Evolutionary conservation across 805 yeast species (phyloP), one percentile per base, ranked within the genome.

Genomic region (Ogataea polymorpha): DNA sequence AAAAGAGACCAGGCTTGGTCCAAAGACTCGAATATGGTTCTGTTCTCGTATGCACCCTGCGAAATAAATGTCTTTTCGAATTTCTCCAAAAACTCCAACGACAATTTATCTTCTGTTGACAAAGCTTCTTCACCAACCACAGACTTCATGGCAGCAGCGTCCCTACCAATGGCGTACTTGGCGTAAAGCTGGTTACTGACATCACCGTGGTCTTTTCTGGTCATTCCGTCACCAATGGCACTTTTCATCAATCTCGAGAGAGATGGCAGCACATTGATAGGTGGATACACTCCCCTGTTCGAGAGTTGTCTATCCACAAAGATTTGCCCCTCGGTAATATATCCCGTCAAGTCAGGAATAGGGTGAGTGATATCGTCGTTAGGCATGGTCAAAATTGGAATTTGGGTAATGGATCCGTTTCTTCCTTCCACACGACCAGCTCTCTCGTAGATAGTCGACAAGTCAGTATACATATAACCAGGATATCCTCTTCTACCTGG

Each of bases 401-500:
- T 86, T 74, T 93, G 99, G 34, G 99, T 93, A 64, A 93, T 93
- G 35, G 99, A 93, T 66, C 99, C 99, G 62, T 93, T 93, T 74
- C 99, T 85, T 54, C 99, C 99, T 72, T 93, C 99, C 49, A 93
- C 98, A 76, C 99, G 86, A 67, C 99, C 99, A 33, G 99, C 99
- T 76, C 99, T 87, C 74, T 93, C 99, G 68, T 93, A 93, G 61
- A 93, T 89, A 38, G 98, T 93, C 37, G 98, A 87, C 75, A 93
- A 87, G 83, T 93, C 99, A 35, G 99, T 93, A 74, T 93, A 93
- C 99, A 93, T 93, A 70, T 93, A 93, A 86, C 99, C 99, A 51
- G 99, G 99, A 70, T 93, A 93, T 77, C 99, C 99, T 82, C 99
- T 89, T 80, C 99, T 89, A 77, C 99, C 99, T 64, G 99, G 99